Conservation (phyloP, 228 moss, liverwort and hornwort genomes). For the Sphagnum magellanicum region DNA sequence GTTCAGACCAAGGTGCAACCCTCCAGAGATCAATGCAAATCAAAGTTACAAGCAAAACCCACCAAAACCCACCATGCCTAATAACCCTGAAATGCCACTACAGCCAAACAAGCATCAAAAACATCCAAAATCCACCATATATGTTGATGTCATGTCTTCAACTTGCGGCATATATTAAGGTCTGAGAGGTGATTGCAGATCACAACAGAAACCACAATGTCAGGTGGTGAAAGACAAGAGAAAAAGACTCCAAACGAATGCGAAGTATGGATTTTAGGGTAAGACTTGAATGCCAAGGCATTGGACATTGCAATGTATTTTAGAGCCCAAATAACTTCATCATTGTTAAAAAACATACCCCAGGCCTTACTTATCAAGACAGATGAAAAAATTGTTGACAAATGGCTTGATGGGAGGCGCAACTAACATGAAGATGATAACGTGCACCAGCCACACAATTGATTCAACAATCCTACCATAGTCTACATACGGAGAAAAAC, state of each 20-base stretch:
- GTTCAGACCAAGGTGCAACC: conserved; percentile 89
- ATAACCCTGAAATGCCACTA: conserved; percentile 42
- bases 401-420: conserved; percentile 64
- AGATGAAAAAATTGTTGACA: conserved; percentile 68
- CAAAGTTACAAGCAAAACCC: conserved; percentile 80
- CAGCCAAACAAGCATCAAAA: background rate
- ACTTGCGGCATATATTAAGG: background rate
- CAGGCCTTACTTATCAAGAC: conserved; percentile 80
- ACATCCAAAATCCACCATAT: background rate
- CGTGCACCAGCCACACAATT: conserved; percentile 82
- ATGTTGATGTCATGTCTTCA: background rate
- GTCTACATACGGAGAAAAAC: background rate
- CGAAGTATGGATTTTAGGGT: too few relatives aligned
- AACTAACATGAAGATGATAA: conserved; percentile 86
- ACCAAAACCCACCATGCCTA: conserved; percentile 73
- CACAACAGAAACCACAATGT: background rate
- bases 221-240: too few relatives aligned
- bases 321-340: too few relatives aligned
- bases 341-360: conserved; percentile 32
- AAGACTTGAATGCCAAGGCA: too few relatives aligned
- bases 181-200: background rate
- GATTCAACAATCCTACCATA: conserved; percentile 65
- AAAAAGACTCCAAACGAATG: too few relatives aligned
- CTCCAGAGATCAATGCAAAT: conserved; percentile 83
- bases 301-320: too few relatives aligned